Conservation (phyloP, 495 filamentous ascomycete genomes). For the Xanthoparmelia taractica region DNA sequence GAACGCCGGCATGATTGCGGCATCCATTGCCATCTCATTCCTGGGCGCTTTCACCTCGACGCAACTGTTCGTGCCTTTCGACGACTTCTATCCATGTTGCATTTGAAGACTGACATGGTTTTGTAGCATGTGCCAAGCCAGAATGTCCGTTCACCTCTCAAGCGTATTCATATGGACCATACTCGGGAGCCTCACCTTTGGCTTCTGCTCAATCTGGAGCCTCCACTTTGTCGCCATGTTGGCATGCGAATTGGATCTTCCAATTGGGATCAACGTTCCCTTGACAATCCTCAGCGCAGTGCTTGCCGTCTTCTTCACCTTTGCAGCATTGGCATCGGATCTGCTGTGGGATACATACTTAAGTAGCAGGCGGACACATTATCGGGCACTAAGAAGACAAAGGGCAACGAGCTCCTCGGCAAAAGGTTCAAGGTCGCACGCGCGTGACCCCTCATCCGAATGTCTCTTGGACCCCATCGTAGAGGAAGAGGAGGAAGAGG, state of each 20-base stretch:
- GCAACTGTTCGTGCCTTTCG: slow-evolving; percentile 20
- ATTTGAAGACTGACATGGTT: neutral
- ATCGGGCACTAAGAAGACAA: slow-evolving; percentile 2
- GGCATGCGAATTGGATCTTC: slow-evolving; percentile 28
- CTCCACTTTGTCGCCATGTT: slow-evolving; percentile 30
- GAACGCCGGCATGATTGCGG: slow-evolving; percentile 27
- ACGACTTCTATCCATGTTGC: neutral
- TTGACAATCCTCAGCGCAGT: slow-evolving; percentile 25
- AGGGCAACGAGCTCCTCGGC: neutral
- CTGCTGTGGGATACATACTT: slow-evolving; percentile 23
- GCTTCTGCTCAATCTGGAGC: slow-evolving; percentile 30
- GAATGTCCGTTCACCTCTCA: slow-evolving; percentile 23
- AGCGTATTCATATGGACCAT: slow-evolving; percentile 25
- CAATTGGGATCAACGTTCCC: slow-evolving; percentile 24
- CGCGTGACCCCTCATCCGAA: neutral
- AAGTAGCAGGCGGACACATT: slow-evolving; percentile 13
- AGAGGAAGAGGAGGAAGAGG: neutral
- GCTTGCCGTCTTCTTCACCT: slow-evolving; percentile 27
- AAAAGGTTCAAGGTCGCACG: neutral
- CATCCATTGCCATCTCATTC: slow-evolving; percentile 28
- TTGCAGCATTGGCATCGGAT: slow-evolving; percentile 25
- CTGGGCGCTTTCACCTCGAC: slow-evolving; percentile 30
- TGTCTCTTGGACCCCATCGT: slow-evolving; percentile 4
- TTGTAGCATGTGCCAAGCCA: slow-evolving; percentile 27
- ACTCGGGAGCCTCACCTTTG: slow-evolving; percentile 27